phyloP scores from a whole-genome alignment of 148 eudicot genomes.

The Polygonum maritimum region DNA sequence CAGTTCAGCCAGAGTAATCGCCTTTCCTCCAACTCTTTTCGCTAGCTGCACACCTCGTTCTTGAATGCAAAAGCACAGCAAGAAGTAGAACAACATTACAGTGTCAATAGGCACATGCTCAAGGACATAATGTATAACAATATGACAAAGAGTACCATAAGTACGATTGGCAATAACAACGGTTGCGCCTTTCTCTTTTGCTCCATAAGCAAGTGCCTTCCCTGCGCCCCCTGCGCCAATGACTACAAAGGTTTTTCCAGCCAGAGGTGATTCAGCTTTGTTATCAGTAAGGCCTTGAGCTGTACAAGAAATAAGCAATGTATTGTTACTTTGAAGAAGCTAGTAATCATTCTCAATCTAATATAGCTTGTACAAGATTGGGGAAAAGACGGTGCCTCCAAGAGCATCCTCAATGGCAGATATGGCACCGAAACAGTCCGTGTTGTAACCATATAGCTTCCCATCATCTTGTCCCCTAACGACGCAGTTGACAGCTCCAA shows the following conservation, averaged over 20 bases:
- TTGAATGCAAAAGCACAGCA: slow-evolving; percentile 8
- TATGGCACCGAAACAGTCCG: slow-evolving; percentile 71
- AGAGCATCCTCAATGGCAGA: slow-evolving; percentile 60
- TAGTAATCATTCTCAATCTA: background rate
- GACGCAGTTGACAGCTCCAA: slow-evolving; percentile 69
- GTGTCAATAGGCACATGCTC: background rate
- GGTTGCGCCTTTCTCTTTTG: slow-evolving; percentile 55
- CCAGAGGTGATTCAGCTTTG: slow-evolving; percentile 22
- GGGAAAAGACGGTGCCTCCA: slow-evolving; percentile 27
- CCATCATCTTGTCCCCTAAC: slow-evolving; percentile 43
- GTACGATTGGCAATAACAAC: slow-evolving; percentile 62
- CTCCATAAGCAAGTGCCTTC: slow-evolving; percentile 67
- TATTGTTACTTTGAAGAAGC: background rate
- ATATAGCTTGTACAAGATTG: background rate
- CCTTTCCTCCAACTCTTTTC: slow-evolving; percentile 42
- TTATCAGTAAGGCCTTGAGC: background rate
- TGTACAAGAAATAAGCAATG: background rate
- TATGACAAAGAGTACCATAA: slow-evolving; percentile 27
- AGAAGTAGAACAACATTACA: too few species aligned
- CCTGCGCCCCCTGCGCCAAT: slow-evolving; percentile 81
- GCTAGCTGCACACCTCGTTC: slow-evolving; percentile 61
- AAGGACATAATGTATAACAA: background rate
- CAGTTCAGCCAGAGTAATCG: slow-evolving; percentile 45
- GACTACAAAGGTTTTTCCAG: slow-evolving; percentile 51
- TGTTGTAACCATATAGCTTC: slow-evolving; percentile 58